phyloP scores from a whole-genome alignment of 2,329 filamentous ascomycete genomes.

The Nemania bipapillata region DNA sequence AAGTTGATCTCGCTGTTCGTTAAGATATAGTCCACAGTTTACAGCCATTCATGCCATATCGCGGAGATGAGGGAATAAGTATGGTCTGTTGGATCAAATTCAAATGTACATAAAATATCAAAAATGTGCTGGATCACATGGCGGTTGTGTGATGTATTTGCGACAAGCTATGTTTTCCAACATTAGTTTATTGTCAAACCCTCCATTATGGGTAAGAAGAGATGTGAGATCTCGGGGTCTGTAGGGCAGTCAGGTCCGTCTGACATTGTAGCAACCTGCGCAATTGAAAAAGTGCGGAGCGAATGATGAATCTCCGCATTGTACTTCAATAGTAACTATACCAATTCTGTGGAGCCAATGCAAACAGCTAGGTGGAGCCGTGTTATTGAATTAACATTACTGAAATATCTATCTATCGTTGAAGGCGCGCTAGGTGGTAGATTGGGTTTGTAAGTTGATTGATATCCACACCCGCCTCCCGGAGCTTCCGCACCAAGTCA shows the following conservation, averaged over 20 bases:
- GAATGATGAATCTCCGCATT: neutral
- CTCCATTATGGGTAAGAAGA: neutral
- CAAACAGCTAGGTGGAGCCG: neutral
- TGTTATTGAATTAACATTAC: neutral
- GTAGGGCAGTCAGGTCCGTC: neutral
- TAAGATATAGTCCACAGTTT: neutral
- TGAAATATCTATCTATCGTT: neutral
- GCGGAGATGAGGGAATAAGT: neutral
- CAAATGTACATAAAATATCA: neutral
- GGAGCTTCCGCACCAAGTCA: neutral
- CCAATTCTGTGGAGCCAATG: neutral
- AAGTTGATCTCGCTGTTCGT: neutral
- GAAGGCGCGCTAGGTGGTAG: neutral
- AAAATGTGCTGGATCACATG: neutral
- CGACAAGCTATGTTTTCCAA: neutral
- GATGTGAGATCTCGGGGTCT: neutral
- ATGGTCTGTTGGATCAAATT: neutral
- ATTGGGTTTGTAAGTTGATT: neutral
- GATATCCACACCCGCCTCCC: neutral
- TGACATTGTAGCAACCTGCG: neutral
- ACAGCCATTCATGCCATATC: neutral
- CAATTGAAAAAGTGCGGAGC: neutral
- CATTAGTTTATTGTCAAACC: neutral
- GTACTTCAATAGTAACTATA: neutral
- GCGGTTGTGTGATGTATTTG: neutral